Evolutionary conservation across 306 rosid species (phyloP).

Genomic region (Echinosophora koreensis): DNA sequence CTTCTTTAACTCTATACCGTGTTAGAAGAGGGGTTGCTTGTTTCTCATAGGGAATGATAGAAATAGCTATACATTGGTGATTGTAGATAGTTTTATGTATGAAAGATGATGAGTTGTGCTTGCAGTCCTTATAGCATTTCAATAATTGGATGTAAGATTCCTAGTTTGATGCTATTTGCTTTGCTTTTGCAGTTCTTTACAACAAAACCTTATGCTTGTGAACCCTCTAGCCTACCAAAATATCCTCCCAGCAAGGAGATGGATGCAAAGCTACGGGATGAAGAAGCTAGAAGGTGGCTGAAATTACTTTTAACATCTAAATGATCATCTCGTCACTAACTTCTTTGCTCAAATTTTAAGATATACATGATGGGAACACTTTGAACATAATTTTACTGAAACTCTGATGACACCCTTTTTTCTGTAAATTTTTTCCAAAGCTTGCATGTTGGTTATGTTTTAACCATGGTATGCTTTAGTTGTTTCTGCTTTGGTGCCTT

Average conservation of each 20-base stretch:
- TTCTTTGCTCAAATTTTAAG: conserved; percentile 11
- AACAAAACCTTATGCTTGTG: conserved; percentile 94
- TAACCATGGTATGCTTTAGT: neutral
- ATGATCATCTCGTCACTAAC: conserved; percentile 8
- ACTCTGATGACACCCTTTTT: conserved; percentile 20
- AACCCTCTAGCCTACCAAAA: conserved; percentile 97
- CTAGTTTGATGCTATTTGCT: conserved; percentile 35
- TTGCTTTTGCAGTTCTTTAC: conserved; percentile 83
- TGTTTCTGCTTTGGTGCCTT: conserved; percentile 2
- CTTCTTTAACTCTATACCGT: neutral
- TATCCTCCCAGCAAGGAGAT: conserved; percentile 99
- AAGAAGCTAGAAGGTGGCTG: conserved; percentile 94
- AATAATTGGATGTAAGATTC: conserved; percentile 24
- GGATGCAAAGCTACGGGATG: conserved; percentile 97
- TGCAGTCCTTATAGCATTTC: conserved; percentile 5
- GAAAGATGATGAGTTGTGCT: conserved; percentile 31
- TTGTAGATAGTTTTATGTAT: conserved; percentile 19
- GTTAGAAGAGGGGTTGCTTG: neutral
- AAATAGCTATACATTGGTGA: neutral
- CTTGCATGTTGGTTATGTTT: conserved; percentile 24
- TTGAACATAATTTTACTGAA: neutral
- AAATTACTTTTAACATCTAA: conserved; percentile 38
- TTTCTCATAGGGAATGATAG: neutral
- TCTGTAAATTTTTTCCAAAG: neutral
- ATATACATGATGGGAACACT: neutral